phyloP scores from a whole-genome alignment of 805 yeast species.

The Schizosaccharomyces pombe region DNA sequence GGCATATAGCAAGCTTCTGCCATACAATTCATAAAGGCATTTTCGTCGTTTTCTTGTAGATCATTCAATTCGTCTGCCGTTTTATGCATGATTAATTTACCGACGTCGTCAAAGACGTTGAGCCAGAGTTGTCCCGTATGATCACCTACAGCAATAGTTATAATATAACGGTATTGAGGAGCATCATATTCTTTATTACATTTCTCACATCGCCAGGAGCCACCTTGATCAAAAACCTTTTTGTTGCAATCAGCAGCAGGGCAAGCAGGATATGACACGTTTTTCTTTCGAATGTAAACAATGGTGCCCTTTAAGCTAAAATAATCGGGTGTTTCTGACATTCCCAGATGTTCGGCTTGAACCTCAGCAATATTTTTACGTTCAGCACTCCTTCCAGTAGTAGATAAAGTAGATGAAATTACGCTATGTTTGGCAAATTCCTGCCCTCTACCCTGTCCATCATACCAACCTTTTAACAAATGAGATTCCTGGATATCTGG shows the following conservation, averaged over 20 bases:
- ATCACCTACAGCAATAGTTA: constrained; percentile 60
- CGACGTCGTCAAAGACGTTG: constrained; percentile 70
- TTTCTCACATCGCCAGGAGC: constrained; percentile 75
- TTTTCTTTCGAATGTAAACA: constrained; percentile 46
- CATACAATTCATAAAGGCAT: constrained; percentile 19
- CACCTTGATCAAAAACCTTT: constrained; percentile 55
- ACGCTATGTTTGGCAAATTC: constrained; percentile 21
- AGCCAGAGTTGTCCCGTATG: constrained; percentile 66
- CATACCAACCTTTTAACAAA: constrained; percentile 84
- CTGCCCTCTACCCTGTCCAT: constrained; percentile 36
- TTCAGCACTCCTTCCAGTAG: constrained; percentile 23
- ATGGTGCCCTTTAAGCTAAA: constrained; percentile 56
- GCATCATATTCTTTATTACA: constrained; percentile 46
- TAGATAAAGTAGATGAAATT: constrained; percentile 6
- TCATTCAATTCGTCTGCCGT: constrained; percentile 38
- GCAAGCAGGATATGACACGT: constrained; percentile 80
- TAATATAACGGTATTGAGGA: constrained; percentile 60
- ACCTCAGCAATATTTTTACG: constrained; percentile 48
- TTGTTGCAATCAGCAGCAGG: constrained; percentile 51
- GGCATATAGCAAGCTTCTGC: constrained; percentile 38
- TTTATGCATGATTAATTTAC: constrained; percentile 37
- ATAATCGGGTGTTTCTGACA: constrained; percentile 56
- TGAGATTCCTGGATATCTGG: constrained; percentile 83
- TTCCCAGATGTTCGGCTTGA: constrained; percentile 42
- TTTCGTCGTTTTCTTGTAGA: constrained; percentile 13